Evolutionary conservation across 208 protist genomes (phyloP).

Genomic region (Trypanosoma congolense): DNA sequence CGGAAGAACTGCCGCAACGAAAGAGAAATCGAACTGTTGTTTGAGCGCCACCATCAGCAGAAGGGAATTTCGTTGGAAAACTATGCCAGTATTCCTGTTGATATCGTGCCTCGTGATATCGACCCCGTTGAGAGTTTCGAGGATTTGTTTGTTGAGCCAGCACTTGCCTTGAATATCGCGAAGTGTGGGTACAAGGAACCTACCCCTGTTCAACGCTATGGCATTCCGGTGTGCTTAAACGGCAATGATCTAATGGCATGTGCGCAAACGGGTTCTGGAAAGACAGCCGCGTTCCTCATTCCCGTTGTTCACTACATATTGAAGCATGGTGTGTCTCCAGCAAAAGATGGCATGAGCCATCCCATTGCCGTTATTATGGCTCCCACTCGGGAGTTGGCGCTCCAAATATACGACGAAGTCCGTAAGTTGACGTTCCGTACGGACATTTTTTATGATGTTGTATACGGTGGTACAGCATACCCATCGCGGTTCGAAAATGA

Average conservation of each 20-base stretch:
- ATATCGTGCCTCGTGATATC: slow-evolving; percentile 76
- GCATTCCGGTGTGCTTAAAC: slow-evolving; percentile 91
- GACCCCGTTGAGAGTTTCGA: slow-evolving; percentile 71
- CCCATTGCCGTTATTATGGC: slow-evolving; percentile 91
- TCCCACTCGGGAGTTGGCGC: slow-evolving; percentile 94
- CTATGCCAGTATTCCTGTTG: slow-evolving; percentile 81
- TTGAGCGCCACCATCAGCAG: slow-evolving; percentile 69
- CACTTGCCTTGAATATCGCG: slow-evolving; percentile 92
- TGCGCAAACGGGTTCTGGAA: slow-evolving; percentile 98
- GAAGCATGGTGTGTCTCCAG: slow-evolving; percentile 70
- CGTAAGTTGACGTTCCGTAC: slow-evolving; percentile 94
- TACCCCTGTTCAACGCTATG: slow-evolving; percentile 97
- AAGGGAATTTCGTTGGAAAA: slow-evolving; percentile 78
- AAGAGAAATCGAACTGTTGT: slow-evolving; percentile 62
- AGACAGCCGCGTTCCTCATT: slow-evolving; percentile 98
- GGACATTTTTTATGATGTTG: slow-evolving; percentile 89
- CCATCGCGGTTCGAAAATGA: slow-evolving; percentile 93
- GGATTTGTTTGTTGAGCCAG: slow-evolving; percentile 79
- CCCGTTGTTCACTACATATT: slow-evolving; percentile 96
- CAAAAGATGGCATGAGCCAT: slow-evolving; percentile 40
- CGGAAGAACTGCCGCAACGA: slow-evolving; percentile 73
- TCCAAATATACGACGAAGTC: slow-evolving; percentile 96
- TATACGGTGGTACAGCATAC: slow-evolving; percentile 97
- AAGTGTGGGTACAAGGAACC: slow-evolving; percentile 94
- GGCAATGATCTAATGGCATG: slow-evolving; percentile 97